Percentiles rank a stretch among this genome's conserved stretches.
Evolutionary conservation across 2,329 filamentous ascomycete species (phyloP).

Genomic region (Sporothrix pallida): DNA sequence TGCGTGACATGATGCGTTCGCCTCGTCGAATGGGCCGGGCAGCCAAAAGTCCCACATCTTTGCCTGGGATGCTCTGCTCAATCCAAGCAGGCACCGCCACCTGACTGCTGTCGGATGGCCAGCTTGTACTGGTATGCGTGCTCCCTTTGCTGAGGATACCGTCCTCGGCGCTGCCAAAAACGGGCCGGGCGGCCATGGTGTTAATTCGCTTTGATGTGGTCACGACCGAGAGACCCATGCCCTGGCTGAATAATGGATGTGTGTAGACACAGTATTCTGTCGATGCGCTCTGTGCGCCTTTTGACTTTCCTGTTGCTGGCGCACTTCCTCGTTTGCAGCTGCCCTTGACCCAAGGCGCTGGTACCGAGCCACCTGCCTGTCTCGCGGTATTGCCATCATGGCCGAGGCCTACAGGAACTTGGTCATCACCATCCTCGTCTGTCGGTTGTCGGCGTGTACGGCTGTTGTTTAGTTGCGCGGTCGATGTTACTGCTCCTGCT

Average conservation of each 20-base stretch:
- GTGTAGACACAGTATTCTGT: constrained; percentile 24
- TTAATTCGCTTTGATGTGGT: constrained; percentile 10
- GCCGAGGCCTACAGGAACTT: neutral
- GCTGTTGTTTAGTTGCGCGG: constrained; percentile 1
- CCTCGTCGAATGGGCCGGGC: constrained; percentile 41
- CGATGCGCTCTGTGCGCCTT: neutral
- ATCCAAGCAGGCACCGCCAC: neutral
- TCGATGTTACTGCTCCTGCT: neutral
- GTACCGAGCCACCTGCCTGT: neutral
- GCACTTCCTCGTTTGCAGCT: neutral
- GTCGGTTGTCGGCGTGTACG: neutral
- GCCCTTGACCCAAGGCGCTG: constrained; percentile 9
- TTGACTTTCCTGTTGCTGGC: neutral
- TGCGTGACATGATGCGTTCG: constrained; percentile 43
- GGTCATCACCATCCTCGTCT: neutral
- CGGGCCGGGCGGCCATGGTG: constrained; percentile 19
- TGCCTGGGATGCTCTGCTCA: constrained; percentile 42
- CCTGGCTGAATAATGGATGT: constrained; percentile 11
- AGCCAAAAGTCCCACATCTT: constrained; percentile 45
- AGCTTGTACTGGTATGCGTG: neutral
- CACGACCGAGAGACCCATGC: constrained; percentile 26
- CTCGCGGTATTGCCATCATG: neutral
- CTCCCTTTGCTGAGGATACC: neutral
- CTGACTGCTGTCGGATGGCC: neutral
- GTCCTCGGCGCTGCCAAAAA: neutral